Evolutionary conservation across 2,329 filamentous ascomycete species (phyloP).

Genomic region (Fusarium buharicum): DNA sequence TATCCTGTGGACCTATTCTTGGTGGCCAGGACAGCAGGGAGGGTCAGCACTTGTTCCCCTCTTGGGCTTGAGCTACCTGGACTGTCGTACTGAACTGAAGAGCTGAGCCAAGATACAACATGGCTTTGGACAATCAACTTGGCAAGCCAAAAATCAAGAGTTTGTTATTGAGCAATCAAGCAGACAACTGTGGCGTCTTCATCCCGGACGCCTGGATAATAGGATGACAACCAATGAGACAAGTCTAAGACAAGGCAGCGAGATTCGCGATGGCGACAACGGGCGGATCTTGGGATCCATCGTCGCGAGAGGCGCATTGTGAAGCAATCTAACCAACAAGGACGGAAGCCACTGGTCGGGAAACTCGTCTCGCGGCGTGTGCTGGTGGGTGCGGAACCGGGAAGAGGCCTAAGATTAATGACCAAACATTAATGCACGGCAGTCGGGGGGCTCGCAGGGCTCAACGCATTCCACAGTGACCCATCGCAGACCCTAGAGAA

Average conservation of each 20-base stretch:
- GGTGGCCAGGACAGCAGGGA: conserved; percentile 19
- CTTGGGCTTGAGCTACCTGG: conserved; percentile 22
- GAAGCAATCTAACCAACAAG: conserved; percentile 24
- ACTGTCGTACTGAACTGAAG: conserved; percentile 15
- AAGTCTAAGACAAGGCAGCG: conserved; percentile 8
- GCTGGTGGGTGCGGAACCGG: conserved; percentile 7
- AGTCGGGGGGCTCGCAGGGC: conserved; percentile 2
- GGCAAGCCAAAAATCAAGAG: conserved; percentile 9
- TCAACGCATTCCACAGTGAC: conserved; percentile 33
- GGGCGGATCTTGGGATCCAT: conserved; percentile 3
- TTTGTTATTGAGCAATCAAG: conserved; percentile 9
- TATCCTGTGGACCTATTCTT: conserved; percentile 24
- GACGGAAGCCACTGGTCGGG: conserved; percentile 24
- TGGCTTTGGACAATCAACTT: conserved; percentile 9
- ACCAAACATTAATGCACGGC: conserved; percentile 1
- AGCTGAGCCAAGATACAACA: conserved; percentile 19
- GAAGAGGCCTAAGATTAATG: conserved; percentile 2
- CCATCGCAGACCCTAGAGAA: conserved; percentile 9
- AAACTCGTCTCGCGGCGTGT: conserved; percentile 14
- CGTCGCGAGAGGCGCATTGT: conserved; percentile 28
- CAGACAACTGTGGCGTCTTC: conserved; percentile 22
- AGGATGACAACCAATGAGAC: conserved; percentile 6
- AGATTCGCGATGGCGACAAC: conserved; percentile 17
- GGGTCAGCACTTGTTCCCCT: conserved; percentile 19
- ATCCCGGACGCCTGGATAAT: conserved; percentile 29